Conservation (phyloP, 768 basidiomycete genomes). For the Daedaleopsis nitida region DNA sequence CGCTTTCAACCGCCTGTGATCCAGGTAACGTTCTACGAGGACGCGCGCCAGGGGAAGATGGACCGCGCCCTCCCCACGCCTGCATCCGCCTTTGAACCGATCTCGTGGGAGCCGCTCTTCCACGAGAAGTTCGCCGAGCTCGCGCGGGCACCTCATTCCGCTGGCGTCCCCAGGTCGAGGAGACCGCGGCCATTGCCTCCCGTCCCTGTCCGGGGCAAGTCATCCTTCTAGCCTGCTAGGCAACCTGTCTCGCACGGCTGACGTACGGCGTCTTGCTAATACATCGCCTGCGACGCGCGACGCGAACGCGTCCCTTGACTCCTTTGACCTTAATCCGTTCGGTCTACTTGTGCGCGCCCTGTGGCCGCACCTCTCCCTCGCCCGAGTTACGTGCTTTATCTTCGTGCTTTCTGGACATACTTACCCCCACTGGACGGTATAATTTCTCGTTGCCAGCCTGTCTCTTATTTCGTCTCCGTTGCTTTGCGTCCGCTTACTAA, state of each 20-base stretch:
- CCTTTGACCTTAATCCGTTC: not conserved
- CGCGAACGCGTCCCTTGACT: not conserved
- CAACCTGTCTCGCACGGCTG: too few species aligned
- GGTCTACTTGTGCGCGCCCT: too few species aligned
- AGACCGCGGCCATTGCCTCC: conserved; percentile 15
- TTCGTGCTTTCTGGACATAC: not conserved
- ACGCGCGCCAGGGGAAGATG: not conserved
- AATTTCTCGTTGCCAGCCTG: conserved; percentile 1
- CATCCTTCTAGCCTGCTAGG: not conserved
- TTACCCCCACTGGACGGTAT: not conserved
- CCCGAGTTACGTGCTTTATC: not conserved
- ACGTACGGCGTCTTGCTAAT: not conserved
- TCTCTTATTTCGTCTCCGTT: conserved; percentile 2
- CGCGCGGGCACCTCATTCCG: not conserved
- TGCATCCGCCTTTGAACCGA: conserved; percentile 4
- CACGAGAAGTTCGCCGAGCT: not conserved
- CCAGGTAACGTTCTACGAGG: conserved; percentile 18
- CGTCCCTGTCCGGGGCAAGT: conserved; percentile 3
- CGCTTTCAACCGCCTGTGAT: conserved; percentile 10
- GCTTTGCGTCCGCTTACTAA: not conserved
- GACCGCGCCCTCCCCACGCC: not conserved
- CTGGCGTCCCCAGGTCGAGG: not conserved
- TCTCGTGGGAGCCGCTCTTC: not conserved
- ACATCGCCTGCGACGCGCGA: not conserved
- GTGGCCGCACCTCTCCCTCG: too few species aligned